phyloP scores from a whole-genome alignment of 768 basidiomycete species.

The Tylopilus sp. region DNA sequence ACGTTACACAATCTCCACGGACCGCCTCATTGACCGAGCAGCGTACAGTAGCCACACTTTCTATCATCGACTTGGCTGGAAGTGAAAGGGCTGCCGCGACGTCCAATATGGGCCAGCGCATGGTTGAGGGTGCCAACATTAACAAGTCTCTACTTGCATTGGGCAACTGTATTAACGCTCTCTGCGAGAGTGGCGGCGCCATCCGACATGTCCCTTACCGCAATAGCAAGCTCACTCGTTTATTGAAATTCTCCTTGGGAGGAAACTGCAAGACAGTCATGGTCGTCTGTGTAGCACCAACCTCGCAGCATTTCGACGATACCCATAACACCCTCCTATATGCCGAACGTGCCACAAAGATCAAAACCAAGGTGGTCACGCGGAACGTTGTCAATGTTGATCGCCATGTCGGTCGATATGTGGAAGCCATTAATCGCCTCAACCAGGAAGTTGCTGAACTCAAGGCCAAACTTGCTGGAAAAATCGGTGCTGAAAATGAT shows the following conservation, averaged over 20 bases:
- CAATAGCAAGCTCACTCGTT: constrained; percentile 95
- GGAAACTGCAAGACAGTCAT: constrained; percentile 99
- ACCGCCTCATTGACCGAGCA: constrained; percentile 83
- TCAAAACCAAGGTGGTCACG: constrained; percentile 96
- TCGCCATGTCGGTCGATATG: constrained; percentile 92
- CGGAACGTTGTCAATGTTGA: constrained; percentile 94
- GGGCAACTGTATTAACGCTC: constrained; percentile 97
- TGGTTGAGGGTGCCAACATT: constrained; percentile 99
- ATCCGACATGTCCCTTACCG: constrained; percentile 92
- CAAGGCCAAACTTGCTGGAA: constrained; percentile 79
- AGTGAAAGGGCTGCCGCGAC: constrained; percentile 97
- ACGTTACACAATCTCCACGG: constrained; percentile 82
- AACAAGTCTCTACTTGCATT: constrained; percentile 97
- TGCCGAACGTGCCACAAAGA: constrained; percentile 96
- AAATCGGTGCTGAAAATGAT: constrained; percentile 59
- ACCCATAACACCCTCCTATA: constrained; percentile 98
- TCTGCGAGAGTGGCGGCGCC: constrained; percentile 90
- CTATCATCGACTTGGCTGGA: constrained; percentile 97
- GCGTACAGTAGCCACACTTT: constrained; percentile 84
- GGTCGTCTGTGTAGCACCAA: constrained; percentile 97
- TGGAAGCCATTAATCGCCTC: constrained; percentile 89
- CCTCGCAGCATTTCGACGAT: constrained; percentile 94
- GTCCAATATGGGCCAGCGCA: constrained; percentile 94
- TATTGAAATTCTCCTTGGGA: constrained; percentile 96
- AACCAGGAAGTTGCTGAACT: constrained; percentile 81